Conservation (phyloP, 192 early-diverging fungal genomes). For the Physocladia obscura region DNA sequence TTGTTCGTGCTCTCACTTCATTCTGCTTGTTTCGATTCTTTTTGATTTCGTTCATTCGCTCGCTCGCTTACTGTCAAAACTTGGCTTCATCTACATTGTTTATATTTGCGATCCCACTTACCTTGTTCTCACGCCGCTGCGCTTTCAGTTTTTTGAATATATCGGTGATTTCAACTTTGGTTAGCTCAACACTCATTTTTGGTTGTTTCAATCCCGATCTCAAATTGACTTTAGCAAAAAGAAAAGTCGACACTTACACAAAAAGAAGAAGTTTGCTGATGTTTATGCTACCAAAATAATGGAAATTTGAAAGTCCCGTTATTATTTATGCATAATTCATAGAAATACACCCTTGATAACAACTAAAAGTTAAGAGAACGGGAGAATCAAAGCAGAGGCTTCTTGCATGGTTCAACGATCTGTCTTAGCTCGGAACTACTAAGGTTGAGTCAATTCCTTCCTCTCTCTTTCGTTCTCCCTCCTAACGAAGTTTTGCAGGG, state of each 20-base stretch:
- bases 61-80: no score
- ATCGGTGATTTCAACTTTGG: slow-evolving; percentile 60
- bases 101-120: no score
- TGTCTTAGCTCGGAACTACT: slow-evolving; percentile 84
- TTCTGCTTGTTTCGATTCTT: no score
- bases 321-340: neutral
- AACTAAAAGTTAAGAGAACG: neutral
- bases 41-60: no score
- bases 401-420: slow-evolving; percentile 90
- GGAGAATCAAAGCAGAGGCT: slow-evolving; percentile 67
- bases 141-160: slow-evolving; percentile 69
- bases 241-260: neutral
- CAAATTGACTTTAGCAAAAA: neutral
- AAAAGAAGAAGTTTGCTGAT: neutral
- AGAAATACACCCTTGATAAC: neutral
- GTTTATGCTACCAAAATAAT: neutral
- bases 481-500: slow-evolving; percentile 64
- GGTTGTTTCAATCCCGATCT: neutral
- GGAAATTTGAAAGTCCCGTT: neutral
- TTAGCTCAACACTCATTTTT: slow-evolving; percentile 20
- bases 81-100: no score
- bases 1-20: no score
- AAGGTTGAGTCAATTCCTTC: slow-evolving; percentile 79
- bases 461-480: neutral
- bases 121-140: slow-evolving; percentile 62